Percentiles rank a stretch among this genome's conserved stretches.
phyloP scores from a whole-genome alignment of 225 moss, liverwort and hornwort genomes.

The Polytrichum commune region DNA sequence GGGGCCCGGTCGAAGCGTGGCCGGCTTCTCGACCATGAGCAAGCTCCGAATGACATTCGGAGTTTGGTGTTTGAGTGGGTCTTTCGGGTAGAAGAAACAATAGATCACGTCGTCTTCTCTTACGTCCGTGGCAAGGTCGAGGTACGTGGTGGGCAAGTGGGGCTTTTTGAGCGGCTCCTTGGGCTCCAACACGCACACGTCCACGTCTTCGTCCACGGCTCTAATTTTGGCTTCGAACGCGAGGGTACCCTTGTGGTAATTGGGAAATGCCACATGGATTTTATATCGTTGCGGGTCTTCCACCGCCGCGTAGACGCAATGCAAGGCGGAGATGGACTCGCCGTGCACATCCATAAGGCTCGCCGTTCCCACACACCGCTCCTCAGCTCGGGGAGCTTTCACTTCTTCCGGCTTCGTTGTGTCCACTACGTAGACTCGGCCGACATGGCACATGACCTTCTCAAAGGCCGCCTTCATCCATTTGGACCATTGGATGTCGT shows the following conservation, averaged over 20 bases:
- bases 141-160: conserved; percentile 30
- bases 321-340: conserved; percentile 42
- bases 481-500: conserved; percentile 47
- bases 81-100: conserved; percentile 48
- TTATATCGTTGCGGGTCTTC: conserved; percentile 37
- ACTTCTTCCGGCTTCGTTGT: conserved; percentile 20
- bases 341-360: conserved; percentile 52
- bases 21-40: conserved; percentile 11
- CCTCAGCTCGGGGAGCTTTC: not conserved
- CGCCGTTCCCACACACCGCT: conserved; percentile 37
- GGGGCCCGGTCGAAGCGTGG: not conserved
- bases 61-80: conserved; percentile 42
- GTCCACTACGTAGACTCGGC: conserved; percentile 40
- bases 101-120: conserved; percentile 45
- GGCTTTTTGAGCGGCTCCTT: conserved; percentile 27
- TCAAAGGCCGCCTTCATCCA: conserved; percentile 52
- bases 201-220: conserved; percentile 35
- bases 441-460: conserved; percentile 43
- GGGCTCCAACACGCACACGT: conserved; percentile 53
- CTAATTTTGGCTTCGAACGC: conserved; percentile 36
- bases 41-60: conserved; percentile 23
- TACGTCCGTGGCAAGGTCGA: conserved; percentile 54
- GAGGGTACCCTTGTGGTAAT: conserved; percentile 33
- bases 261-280: conserved; percentile 38
- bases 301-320: conserved; percentile 43